A percentile compares a stretch with the other conserved stretches of the same genome.
phyloP scores from a whole-genome alignment of 345 rosid species.

The Hirschfeldia incana region DNA sequence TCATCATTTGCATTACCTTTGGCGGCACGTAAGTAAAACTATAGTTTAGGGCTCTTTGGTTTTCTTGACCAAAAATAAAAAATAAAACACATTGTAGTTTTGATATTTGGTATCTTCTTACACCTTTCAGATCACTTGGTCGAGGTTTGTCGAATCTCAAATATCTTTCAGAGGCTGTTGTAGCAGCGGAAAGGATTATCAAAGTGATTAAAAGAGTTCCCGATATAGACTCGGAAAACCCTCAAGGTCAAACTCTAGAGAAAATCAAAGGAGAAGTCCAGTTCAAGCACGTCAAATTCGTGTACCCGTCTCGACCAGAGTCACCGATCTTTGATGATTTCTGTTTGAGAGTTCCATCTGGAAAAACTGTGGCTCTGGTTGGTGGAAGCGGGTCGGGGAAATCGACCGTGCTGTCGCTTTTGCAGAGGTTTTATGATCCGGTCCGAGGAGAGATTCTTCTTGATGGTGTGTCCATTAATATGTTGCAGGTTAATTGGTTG shows the following conservation, averaged over 20 bases:
- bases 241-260: slow-evolving; percentile 63
- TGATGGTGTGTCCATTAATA: slow-evolving; percentile 73
- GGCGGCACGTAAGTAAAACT: slow-evolving; percentile 70
- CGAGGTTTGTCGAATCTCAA: slow-evolving; percentile 53
- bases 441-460: slow-evolving; percentile 69
- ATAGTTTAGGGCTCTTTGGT: slow-evolving; percentile 50
- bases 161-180: slow-evolving; percentile 58
- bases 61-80: slow-evolving; percentile 51
- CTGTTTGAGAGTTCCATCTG: slow-evolving; percentile 68
- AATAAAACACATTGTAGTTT: slow-evolving; percentile 38
- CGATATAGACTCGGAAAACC: slow-evolving; percentile 71
- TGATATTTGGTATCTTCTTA: slow-evolving; percentile 58
- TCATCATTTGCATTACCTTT: slow-evolving; percentile 68
- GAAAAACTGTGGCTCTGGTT: slow-evolving; percentile 85
- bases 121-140: slow-evolving; percentile 54
- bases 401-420: slow-evolving; percentile 77
- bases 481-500: slow-evolving; percentile 69
- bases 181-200: slow-evolving; percentile 75
- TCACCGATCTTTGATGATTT: slow-evolving; percentile 65
- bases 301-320: slow-evolving; percentile 85
- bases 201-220: slow-evolving; percentile 65
- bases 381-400: slow-evolving; percentile 93
- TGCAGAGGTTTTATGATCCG: slow-evolving; percentile 88
- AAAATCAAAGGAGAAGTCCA: slow-evolving; percentile 72
- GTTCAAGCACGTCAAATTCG: slow-evolving; percentile 73